These are phyloP conservation scores for Penicillium ochrochloron DNA, from an alignment of 495 filamentous ascomycete species.

Conservation along the genomic window DNA sequence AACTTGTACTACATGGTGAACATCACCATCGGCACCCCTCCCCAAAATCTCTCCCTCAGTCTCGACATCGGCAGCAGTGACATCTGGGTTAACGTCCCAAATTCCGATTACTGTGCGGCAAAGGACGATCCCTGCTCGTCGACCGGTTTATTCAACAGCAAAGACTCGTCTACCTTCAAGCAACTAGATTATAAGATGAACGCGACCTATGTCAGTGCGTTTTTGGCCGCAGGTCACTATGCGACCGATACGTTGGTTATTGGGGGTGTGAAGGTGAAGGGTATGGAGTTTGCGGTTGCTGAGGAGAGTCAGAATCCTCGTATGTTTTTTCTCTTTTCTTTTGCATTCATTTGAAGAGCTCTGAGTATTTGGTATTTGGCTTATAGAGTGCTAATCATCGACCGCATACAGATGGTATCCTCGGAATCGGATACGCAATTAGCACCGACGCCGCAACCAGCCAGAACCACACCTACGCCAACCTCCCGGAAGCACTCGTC, in stretches of 20 bases:
- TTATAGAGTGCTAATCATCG: not conserved
- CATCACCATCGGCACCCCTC: slow-evolving; percentile 68
- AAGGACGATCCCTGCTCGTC: slow-evolving; percentile 50
- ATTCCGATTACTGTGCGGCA: slow-evolving; percentile 29
- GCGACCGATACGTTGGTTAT: slow-evolving; percentile 73
- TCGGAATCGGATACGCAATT: slow-evolving; percentile 77
- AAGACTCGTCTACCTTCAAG: slow-evolving; percentile 69
- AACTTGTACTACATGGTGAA: slow-evolving; percentile 69
- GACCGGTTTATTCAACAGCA: slow-evolving; percentile 57
- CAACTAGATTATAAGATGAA: slow-evolving; percentile 71
- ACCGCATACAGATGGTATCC: slow-evolving; percentile 63
- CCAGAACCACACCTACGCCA: slow-evolving; percentile 50
- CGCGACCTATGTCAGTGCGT: slow-evolving; percentile 79
- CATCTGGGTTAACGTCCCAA: slow-evolving; percentile 60
- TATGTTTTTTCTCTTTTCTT: slow-evolving; percentile 26
- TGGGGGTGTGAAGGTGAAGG: slow-evolving; percentile 58
- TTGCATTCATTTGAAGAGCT: not conserved
- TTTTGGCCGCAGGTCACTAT: slow-evolving; percentile 74
- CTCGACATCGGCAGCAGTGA: slow-evolving; percentile 82
- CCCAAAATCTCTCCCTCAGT: slow-evolving; percentile 60
- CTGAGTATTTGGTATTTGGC: not conserved
- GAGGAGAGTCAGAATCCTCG: slow-evolving; percentile 58
- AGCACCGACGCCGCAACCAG: slow-evolving; percentile 51
- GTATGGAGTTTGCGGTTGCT: slow-evolving; percentile 77
- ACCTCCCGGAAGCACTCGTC: slow-evolving; percentile 75